Percentiles rank a stretch among this genome's conserved stretches.
Conservation (phyloP, 2,329 filamentous ascomycete species). For the Dactylellina parvicollis region DNA sequence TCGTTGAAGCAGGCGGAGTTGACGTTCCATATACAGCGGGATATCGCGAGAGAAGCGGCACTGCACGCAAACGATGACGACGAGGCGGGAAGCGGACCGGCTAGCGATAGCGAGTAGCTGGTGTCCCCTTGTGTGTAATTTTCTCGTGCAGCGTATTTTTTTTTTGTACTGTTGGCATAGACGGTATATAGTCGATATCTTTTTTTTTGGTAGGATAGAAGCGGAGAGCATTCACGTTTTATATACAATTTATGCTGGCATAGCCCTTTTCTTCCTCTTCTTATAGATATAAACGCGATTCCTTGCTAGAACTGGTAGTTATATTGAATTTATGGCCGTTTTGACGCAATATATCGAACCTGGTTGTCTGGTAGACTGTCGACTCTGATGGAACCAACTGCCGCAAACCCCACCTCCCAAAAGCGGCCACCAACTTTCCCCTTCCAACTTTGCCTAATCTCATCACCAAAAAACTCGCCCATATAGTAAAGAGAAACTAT, state of each 20-base stretch:
- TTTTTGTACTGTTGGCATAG: constrained; percentile 14
- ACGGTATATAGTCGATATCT: neutral
- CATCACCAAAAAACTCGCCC: neutral
- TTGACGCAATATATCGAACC: no score
- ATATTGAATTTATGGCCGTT: no score
- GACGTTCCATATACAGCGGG: constrained; percentile 16
- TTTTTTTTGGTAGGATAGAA: neutral
- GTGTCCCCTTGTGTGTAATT: neutral
- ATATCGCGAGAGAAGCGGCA: constrained; percentile 59
- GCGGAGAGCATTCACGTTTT: neutral
- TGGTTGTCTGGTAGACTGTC: no score
- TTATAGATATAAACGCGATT: neutral
- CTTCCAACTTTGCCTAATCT: neutral
- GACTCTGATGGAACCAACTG: no score
- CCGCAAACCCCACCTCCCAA: neutral
- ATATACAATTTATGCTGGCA: constrained; percentile 10
- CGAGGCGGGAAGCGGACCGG: constrained; percentile 63
- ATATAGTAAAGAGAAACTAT: neutral
- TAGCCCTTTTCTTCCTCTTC: constrained; percentile 7
- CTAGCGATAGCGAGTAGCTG: constrained; percentile 35
- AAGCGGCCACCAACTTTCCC: neutral
- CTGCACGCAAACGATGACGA: constrained; percentile 64
- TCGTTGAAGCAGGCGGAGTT: constrained; percentile 78
- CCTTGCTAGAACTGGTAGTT: neutral
- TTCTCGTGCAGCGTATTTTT: constrained; percentile 2